Conservation (phyloP, 371 early-diverging fungal species). For the Mortierella sp. region DNA sequence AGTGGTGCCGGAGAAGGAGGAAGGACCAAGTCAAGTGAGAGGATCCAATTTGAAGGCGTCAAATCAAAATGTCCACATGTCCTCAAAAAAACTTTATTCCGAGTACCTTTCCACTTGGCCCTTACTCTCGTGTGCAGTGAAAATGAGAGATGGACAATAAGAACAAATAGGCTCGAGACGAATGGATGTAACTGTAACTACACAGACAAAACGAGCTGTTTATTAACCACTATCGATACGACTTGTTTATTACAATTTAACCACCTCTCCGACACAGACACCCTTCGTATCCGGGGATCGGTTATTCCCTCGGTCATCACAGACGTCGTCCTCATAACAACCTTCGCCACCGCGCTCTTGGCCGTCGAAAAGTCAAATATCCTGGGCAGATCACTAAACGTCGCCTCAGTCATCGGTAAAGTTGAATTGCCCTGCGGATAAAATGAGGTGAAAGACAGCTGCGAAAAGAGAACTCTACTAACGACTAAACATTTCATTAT, state of each 20-base stretch:
- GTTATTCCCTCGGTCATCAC: constrained; percentile 46
- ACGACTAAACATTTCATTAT: no score
- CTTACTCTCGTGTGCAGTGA: not conserved
- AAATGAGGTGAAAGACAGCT: no score
- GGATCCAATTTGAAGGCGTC: not conserved
- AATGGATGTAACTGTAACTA: not conserved
- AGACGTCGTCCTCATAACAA: constrained; percentile 35
- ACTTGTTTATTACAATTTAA: no score
- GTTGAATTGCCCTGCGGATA: not conserved
- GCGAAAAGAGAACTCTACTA: no score
- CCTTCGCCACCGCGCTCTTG: constrained; percentile 23
- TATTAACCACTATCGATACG: not conserved
- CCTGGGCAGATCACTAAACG: constrained; percentile 15
- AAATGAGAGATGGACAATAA: not conserved
- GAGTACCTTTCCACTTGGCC: not conserved
- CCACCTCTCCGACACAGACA: no score
- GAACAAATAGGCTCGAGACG: not conserved
- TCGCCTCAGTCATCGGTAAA: constrained; percentile 49
- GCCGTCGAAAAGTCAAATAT: constrained; percentile 10
- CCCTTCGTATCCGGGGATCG: constrained; percentile 54
- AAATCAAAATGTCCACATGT: not conserved
- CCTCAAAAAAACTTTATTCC: constrained; percentile 8
- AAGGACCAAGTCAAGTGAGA: not conserved
- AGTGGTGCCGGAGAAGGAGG: not conserved
- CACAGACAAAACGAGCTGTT: not conserved